Evolutionary conservation across 2,329 filamentous ascomycete species (phyloP).

Genomic region (Drechslerella stenobrocha): DNA sequence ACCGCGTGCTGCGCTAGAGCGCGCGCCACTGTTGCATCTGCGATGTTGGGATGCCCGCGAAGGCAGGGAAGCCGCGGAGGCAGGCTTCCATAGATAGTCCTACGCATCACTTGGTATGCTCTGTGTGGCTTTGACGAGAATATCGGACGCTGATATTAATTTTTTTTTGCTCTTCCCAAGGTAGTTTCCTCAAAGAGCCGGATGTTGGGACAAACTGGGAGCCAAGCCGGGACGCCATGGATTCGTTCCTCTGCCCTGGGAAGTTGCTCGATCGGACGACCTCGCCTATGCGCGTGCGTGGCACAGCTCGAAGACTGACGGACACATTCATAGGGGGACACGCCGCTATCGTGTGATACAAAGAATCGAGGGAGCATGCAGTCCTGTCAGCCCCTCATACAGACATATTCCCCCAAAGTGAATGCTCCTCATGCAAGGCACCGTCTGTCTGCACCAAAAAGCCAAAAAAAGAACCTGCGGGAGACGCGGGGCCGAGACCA

Average conservation of each 20-base stretch:
- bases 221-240: slow-evolving; percentile 36
- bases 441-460: slow-evolving; percentile 17
- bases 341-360: slow-evolving; percentile 12
- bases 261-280: slow-evolving; percentile 19
- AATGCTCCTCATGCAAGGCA: slow-evolving; percentile 48
- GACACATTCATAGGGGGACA: not conserved
- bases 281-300: slow-evolving; percentile 6
- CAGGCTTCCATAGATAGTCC: not conserved
- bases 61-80: no score
- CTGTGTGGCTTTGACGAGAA: slow-evolving; percentile 3
- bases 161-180: no score
- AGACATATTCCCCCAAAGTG: slow-evolving; percentile 26
- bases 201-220: slow-evolving; percentile 14
- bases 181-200: no score
- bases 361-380: slow-evolving; percentile 23
- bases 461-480: slow-evolving; percentile 41
- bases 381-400: slow-evolving; percentile 10
- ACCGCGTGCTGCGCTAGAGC: not conserved
- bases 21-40: slow-evolving; percentile 33
- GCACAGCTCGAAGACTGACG: not conserved
- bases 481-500: no score
- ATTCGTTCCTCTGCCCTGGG: slow-evolving; percentile 23
- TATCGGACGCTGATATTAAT: not conserved
- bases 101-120: not conserved
- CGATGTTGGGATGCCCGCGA: no score